Percentiles rank a stretch among this genome's conserved stretches.
Evolutionary conservation across 2,329 filamentous ascomycete species (phyloP).

Genomic region (Aspergillus fumigatiaffinis): DNA sequence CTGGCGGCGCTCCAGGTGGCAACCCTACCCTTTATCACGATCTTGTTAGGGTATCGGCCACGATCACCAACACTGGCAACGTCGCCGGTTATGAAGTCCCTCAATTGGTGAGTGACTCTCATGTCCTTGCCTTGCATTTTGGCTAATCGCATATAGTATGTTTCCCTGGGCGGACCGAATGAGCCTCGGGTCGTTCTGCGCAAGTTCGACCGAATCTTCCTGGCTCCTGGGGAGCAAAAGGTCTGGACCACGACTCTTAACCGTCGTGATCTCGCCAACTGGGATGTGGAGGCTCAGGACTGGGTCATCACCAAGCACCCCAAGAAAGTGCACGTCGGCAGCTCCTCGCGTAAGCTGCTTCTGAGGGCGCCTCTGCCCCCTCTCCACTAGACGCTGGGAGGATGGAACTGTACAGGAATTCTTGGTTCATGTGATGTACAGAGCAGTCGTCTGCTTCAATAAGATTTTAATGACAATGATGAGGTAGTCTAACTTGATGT

Average conservation of each 20-base stretch:
- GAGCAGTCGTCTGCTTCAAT: slow-evolving; percentile 1
- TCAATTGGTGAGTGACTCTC: slow-evolving; percentile 40
- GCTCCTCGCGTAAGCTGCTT: slow-evolving; percentile 54
- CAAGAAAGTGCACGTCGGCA: slow-evolving; percentile 60
- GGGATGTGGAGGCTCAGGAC: slow-evolving; percentile 75
- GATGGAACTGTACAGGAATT: background rate
- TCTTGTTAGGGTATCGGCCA: slow-evolving; percentile 47
- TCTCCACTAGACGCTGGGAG: slow-evolving; percentile 16
- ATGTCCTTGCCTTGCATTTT: background rate
- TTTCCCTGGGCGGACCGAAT: slow-evolving; percentile 73
- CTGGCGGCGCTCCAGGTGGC: slow-evolving; percentile 57
- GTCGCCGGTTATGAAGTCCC: slow-evolving; percentile 51
- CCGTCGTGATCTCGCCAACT: slow-evolving; percentile 80
- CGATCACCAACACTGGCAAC: slow-evolving; percentile 49
- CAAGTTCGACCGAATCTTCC: slow-evolving; percentile 72
- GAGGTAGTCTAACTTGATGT: no score
- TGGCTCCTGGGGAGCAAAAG: slow-evolving; percentile 64
- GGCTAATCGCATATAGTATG: slow-evolving; percentile 48
- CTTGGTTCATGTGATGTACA: slow-evolving; percentile 5
- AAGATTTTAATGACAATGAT: background rate
- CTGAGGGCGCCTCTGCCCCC: slow-evolving; percentile 39
- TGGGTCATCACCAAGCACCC: slow-evolving; percentile 64
- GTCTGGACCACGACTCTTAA: slow-evolving; percentile 68
- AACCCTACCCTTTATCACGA: slow-evolving; percentile 54
- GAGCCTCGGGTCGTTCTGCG: slow-evolving; percentile 67